Evolutionary conservation across 2,329 filamentous ascomycete genomes (phyloP).

Genomic region (Neodidymelliopsis sp.): DNA sequence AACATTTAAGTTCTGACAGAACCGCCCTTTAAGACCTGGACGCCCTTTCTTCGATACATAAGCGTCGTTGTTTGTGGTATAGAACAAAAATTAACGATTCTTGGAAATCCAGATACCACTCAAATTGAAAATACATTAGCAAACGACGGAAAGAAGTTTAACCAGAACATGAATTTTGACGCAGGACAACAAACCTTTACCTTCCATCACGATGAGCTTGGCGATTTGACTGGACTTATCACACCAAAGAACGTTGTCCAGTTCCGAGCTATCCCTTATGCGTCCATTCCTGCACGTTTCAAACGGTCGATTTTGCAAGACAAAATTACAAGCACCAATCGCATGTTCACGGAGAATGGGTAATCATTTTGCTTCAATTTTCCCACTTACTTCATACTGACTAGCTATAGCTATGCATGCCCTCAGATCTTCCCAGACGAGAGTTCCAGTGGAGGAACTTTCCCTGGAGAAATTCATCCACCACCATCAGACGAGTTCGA

Average conservation of each 20-base stretch:
- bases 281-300: conserved; percentile 32
- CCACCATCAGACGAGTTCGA: conserved; percentile 21
- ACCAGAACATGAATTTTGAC: no score
- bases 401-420: conserved; percentile 24
- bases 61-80: no score
- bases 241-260: conserved; percentile 33
- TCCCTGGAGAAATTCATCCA: conserved; percentile 16
- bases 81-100: no score
- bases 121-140: no score
- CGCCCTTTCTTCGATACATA: background rate
- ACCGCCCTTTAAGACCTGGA: background rate
- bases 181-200: conserved; percentile 14
- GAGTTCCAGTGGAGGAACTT: conserved; percentile 21
- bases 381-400: background rate
- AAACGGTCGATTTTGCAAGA: conserved; percentile 24
- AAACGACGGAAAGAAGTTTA: no score
- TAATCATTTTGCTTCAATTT: background rate
- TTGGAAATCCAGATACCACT: no score
- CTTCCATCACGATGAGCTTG: conserved; percentile 26
- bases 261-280: conserved; percentile 35
- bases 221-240: conserved; percentile 28
- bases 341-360: conserved; percentile 30
- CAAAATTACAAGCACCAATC: conserved; percentile 1
- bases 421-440: conserved; percentile 24
- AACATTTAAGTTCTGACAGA: background rate